phyloP scores from a whole-genome alignment of 805 yeast species.

The Vanderwaltozyma tropicalis region DNA sequence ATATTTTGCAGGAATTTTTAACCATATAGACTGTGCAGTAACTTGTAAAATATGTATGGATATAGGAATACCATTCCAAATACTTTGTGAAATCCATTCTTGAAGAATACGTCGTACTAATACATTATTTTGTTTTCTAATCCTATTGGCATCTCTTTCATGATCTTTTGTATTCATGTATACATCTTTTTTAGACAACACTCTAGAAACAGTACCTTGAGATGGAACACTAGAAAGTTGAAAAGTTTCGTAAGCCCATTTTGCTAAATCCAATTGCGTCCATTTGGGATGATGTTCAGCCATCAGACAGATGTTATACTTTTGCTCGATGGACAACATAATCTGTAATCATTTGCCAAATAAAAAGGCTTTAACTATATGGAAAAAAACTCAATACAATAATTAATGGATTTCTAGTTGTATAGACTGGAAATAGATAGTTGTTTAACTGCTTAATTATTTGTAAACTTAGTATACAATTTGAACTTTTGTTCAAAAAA shows the following conservation, averaged over 20 bases:
- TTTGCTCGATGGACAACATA: conserved; percentile 34
- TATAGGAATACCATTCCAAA: conserved; percentile 56
- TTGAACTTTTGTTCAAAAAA: too few relatives aligned
- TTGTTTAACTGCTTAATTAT: too few relatives aligned
- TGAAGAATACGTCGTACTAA: conserved; percentile 46
- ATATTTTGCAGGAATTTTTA: conserved; percentile 37
- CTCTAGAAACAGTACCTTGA: conserved; percentile 56
- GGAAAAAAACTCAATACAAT: too few relatives aligned
- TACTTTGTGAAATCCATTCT: conserved; percentile 61
- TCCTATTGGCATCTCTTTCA: conserved; percentile 37
- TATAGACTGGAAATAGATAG: too few relatives aligned
- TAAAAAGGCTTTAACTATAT: too few relatives aligned
- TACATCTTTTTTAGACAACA: conserved; percentile 45
- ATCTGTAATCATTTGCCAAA: too few relatives aligned
- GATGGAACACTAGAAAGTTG: conserved; percentile 47
- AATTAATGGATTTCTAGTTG: too few relatives aligned
- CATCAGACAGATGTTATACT: conserved; percentile 56
- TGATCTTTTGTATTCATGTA: conserved; percentile 33
- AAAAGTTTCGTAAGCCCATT: conserved; percentile 53
- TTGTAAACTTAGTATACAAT: too few relatives aligned
- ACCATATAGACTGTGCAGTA: conserved; percentile 58
- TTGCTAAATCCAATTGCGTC: conserved; percentile 57
- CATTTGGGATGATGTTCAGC: conserved; percentile 55
- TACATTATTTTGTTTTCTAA: conserved; percentile 44
- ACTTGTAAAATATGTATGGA: conserved; percentile 53